Conservation (phyloP, 352 stramenopile genomes). For the Globisporangium irregulare region DNA sequence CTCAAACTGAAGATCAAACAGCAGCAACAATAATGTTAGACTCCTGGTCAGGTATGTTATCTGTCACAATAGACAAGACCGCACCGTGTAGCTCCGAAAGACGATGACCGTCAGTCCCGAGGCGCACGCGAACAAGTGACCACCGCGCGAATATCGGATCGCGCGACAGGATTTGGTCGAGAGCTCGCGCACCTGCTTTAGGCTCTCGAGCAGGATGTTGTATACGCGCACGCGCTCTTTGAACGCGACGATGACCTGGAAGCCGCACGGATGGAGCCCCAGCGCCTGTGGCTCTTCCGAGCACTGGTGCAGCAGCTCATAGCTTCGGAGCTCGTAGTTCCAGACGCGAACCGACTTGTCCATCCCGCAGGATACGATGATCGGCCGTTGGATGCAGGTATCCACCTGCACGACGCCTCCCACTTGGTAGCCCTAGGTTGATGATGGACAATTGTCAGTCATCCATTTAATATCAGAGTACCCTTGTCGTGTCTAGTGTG, state of each 20-base stretch:
- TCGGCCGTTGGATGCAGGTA: slow-evolving; percentile 75
- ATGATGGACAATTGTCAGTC: background rate
- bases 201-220: slow-evolving; percentile 63
- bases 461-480: background rate
- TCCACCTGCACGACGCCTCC: slow-evolving; percentile 73
- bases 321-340: slow-evolving; percentile 75
- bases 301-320: slow-evolving; percentile 63
- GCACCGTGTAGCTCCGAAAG: slow-evolving; percentile 64
- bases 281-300: slow-evolving; percentile 62
- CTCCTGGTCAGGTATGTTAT: background rate
- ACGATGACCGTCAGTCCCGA: slow-evolving; percentile 61
- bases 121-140: slow-evolving; percentile 73
- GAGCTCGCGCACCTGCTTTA: slow-evolving; percentile 63
- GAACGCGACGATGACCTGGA: slow-evolving; percentile 69
- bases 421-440: slow-evolving; percentile 51
- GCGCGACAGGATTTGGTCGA: slow-evolving; percentile 62
- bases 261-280: slow-evolving; percentile 65
- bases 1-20: slow-evolving; percentile 33
- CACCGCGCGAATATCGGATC: slow-evolving; percentile 61
- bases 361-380: slow-evolving; percentile 75
- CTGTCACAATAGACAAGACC: background rate
- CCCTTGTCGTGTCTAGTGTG: background rate
- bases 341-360: slow-evolving; percentile 88
- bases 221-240: slow-evolving; percentile 79
- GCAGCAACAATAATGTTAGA: background rate